These are phyloP conservation scores for Rhodocollybia butyracea DNA, from an alignment of 768 basidiomycete genomes.

Conservation along the genomic window DNA sequence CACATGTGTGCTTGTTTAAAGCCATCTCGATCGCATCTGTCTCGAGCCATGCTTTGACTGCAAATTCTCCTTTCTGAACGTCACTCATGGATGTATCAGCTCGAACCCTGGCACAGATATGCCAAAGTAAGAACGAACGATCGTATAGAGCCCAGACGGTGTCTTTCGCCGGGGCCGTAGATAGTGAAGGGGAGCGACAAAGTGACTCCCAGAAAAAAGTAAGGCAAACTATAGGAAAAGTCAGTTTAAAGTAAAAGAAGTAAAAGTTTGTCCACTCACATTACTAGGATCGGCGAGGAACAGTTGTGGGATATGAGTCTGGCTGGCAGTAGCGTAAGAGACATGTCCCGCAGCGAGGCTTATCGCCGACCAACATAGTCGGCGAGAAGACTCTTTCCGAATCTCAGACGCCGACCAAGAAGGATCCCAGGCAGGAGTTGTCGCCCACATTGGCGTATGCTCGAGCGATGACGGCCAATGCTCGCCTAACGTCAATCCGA, in stretches of 20 bases:
- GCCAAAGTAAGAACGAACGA: conserved; percentile 69
- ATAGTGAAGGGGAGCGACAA: conserved; percentile 28
- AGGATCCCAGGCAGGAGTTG: conserved; percentile 61
- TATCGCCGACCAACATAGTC: conserved; percentile 73
- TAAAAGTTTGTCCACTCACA: conserved; percentile 34
- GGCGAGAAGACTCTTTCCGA: conserved; percentile 65
- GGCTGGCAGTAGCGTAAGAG: conserved; percentile 50
- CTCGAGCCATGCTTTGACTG: conserved; percentile 66
- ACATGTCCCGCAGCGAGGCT: conserved; percentile 62
- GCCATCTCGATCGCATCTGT: conserved; percentile 63
- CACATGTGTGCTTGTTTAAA: conserved; percentile 62
- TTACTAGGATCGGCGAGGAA: conserved; percentile 65
- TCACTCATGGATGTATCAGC: conserved; percentile 37
- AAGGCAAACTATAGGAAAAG: conserved; percentile 50
- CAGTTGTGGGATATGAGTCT: conserved; percentile 38
- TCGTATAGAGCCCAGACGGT: conserved; percentile 76
- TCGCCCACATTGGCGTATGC: conserved; percentile 59
- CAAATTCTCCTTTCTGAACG: conserved; percentile 57
- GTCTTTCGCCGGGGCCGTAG: conserved; percentile 45
- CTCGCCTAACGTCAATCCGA: conserved; percentile 45
- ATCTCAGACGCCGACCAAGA: conserved; percentile 62
- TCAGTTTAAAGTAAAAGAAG: conserved; percentile 6
- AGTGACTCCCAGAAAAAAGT: conserved; percentile 74
- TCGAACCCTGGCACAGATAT: conserved; percentile 65
- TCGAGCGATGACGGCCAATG: conserved; percentile 49